Percentiles rank a stretch among this genome's conserved stretches.
These are phyloP conservation scores for Hypholoma fasciculare DNA, from an alignment of 768 basidiomycete species.

Conservation along the genomic window DNA sequence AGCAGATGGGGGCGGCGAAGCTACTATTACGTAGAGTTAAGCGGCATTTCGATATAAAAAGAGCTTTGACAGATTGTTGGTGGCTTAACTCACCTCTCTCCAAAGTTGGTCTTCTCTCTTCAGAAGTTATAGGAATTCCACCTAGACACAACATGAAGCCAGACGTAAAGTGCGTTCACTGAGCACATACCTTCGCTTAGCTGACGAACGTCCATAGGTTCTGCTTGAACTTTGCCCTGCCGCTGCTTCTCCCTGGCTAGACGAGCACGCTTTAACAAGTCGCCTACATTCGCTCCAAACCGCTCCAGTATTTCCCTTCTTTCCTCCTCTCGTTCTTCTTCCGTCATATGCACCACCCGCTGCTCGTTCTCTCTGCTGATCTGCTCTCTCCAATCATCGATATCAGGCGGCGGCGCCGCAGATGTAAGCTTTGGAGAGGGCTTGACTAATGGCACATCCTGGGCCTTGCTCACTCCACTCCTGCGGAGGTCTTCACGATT, in stretches of 20 bases:
- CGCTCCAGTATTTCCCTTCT: conserved; percentile 64
- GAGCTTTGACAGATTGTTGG: neutral
- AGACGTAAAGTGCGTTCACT: neutral
- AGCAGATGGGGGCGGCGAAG: conserved; percentile 43
- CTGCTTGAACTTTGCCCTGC: neutral
- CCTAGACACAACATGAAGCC: conserved; percentile 5
- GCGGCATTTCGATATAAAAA: neutral
- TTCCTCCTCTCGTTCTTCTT: conserved; percentile 69
- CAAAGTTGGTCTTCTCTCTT: conserved; percentile 16
- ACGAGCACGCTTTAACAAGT: conserved; percentile 57
- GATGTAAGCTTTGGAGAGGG: conserved; percentile 3
- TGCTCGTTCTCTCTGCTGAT: conserved; percentile 68
- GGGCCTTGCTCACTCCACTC: conserved; percentile 16
- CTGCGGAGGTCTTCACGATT: conserved; percentile 40
- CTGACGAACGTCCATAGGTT: neutral
- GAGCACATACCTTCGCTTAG: conserved; percentile 9
- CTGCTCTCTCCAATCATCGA: conserved; percentile 51
- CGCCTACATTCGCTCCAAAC: conserved; percentile 67
- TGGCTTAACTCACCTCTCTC: conserved; percentile 17
- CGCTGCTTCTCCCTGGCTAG: conserved; percentile 40
- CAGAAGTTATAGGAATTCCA: conserved; percentile 19
- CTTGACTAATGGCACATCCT: conserved; percentile 27
- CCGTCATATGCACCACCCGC: conserved; percentile 65
- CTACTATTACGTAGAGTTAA: neutral
- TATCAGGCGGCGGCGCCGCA: conserved; percentile 7